Evolutionary conservation across 1,284 basidiomycete genomes (phyloP), one percentile per base, ranked within the genome.

Genomic region (Volvariella volvacea): DNA sequence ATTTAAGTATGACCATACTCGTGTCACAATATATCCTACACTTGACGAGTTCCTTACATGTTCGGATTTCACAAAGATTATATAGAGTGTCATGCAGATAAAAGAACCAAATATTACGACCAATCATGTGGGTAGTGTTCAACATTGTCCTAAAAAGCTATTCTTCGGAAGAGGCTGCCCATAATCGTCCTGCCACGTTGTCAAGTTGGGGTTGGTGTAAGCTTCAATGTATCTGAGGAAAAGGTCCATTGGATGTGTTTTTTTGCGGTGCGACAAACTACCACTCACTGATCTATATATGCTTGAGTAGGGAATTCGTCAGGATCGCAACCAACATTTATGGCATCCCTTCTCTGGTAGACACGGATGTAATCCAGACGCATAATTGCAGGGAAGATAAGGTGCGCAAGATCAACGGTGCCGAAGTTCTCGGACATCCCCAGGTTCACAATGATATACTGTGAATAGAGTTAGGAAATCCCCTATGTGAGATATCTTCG

Each of bases 251-350:
- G 30, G 21, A 19, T 41, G 39, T 32, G 19, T 10, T 20, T 12
- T n/a, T n/a, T n/a, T n/a, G n/a, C n/a, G n/a, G n/a, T n/a, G n/a
- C n/a, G n/a, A n/a, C n/a, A n/a, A n/a, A 22, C 6, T 31, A 30
- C 21, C 17, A 67, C 77, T 42, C 51, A 84, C 83, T 77, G 60
- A 22, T 83, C 67, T 55, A 91, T 91, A 57, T 91, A 91, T 16
- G 72, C 68, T 40, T 70, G 62, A 0, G 92, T 95, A 0, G 92
- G 92, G 62, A 81, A 85, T 42, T 78, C 75, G 17, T 67, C 60
- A 1, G 92, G 92, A 56, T 92, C 86, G 57, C 92, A 95, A 1
- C 91, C 89, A 30, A 91, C 71, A 58, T 88, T 89, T 44, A 83
- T 75, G 7, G 72, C 59, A 44, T 77, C 63, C 48, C 76, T 71